A percentile compares a stretch with the other conserved stretches of the same genome.
Evolutionary conservation across 352 stramenopile species (phyloP).

Genomic region (Pythium dissimile): DNA sequence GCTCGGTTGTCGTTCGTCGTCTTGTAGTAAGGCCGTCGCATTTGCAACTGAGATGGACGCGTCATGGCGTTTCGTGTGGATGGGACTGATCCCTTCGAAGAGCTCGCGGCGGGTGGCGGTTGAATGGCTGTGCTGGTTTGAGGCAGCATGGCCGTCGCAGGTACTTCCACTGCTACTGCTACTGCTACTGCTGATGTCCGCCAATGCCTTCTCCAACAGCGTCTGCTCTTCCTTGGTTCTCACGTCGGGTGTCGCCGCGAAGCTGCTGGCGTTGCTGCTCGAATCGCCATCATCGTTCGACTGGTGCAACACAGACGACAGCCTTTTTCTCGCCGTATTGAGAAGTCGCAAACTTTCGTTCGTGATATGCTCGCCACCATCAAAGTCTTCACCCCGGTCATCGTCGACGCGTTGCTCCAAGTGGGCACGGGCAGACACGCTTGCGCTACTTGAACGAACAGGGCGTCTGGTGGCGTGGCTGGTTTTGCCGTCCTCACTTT

Average conservation of each 20-base stretch:
- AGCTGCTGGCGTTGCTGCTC: constrained; percentile 31
- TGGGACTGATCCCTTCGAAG: constrained; percentile 24
- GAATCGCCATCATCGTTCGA: constrained; percentile 16
- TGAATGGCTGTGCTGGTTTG: background rate
- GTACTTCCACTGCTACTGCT: constrained; percentile 36
- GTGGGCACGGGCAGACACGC: no score
- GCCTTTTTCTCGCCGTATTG: constrained; percentile 16
- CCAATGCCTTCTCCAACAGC: constrained; percentile 60
- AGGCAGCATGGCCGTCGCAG: background rate
- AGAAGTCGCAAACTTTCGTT: constrained; percentile 21
- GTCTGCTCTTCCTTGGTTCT: constrained; percentile 64
- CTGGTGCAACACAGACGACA: constrained; percentile 26
- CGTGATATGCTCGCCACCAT: constrained; percentile 9
- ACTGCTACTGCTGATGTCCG: constrained; percentile 60
- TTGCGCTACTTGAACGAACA: no score
- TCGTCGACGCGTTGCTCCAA: no score
- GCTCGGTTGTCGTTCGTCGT: constrained; percentile 5
- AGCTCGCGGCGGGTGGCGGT: constrained; percentile 4
- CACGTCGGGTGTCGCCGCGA: constrained; percentile 35
- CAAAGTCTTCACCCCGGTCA: background rate
- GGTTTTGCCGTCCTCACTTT: no score
- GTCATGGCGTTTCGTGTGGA: constrained; percentile 5
- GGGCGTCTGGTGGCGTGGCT: no score
- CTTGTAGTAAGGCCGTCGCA: constrained; percentile 6
- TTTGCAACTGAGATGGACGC: constrained; percentile 6